Evolutionary conservation across 1,284 basidiomycete species (phyloP), one percentile per base, ranked within the genome.

Genomic region (Ceratobasidium sp.): DNA sequence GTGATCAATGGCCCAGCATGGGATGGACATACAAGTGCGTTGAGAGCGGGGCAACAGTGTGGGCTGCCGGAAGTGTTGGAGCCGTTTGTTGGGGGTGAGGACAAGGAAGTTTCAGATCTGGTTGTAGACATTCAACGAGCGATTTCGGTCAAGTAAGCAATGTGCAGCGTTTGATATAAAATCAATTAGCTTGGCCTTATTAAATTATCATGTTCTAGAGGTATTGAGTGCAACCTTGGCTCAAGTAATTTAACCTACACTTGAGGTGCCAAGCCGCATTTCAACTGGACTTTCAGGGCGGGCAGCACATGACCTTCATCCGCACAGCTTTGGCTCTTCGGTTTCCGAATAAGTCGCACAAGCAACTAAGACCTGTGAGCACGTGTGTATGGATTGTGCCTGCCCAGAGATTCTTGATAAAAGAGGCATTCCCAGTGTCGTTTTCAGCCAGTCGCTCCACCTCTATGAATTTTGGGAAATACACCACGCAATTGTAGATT

Each of bases 351-450:
- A n/a, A n/a, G n/a, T n/a, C n/a, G n/a, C n/a, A n/a, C n/a, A n/a
- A n/a, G n/a, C n/a, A n/a, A n/a, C n/a, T n/a, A n/a, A n/a, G 11
- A 94, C 60, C 22, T 7, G 36, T 14, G 19, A 59, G 31, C 31
- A 14, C 33, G 22, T 44, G 29, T n/a, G 57, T 24, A n/a, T 44
- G 22, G 3, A 22, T 24, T 27, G 24, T 29, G 29, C 29, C 53
- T 14, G 29, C 36, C 36, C 36, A 27, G 53, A 24, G 24, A 31
- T 44, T 14, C 2, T n/a, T 22, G 48, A 51, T 50, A 64, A 60
- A 14, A 9, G n/a, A n/a, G 14, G 11, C 57, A 41, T 24, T n/a
- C 24, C 8, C 5, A 24, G 9, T 17, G 3, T 24, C 22, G 3
- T 17, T 6, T 19, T 17, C 15, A 24, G 27, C n/a, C 29, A 14